Evolutionary conservation across 495 filamentous ascomycete species (phyloP), one percentile per base, ranked within the genome.

Genomic region (Talaromyces nanjingensis): DNA sequence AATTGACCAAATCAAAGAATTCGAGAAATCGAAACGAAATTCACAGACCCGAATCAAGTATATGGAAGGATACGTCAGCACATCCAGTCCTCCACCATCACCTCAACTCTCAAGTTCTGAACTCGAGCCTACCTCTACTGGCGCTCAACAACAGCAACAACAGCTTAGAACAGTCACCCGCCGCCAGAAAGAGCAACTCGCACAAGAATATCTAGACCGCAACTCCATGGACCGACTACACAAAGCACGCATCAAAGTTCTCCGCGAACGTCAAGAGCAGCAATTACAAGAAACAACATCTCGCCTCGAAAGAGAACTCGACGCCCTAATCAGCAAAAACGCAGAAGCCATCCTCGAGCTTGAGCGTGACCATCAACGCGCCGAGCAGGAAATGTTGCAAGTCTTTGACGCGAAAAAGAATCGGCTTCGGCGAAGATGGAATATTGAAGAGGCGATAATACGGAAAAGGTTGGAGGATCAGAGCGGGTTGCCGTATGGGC

Each of bases 31-130:
- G 9, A 81, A 81, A 63, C 74, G 78, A 59, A 87, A 85, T 65
- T 85, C 89, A 4, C 74, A 81, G n/a, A 86, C 89, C 18, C 86
- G 87, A 47, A 83, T 92, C 37, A 85, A 85, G 68, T 83, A 92
- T 64, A 91, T 92, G 89, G 89, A 91, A 70, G 87, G 86, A 3
- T 92, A 91, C 68, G 89, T 89, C 72, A 80, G 83, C 64, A 87
- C 83, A 57, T 76, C 81, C 3, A 82, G 79, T 57, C 78, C 78
- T 4, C 73, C 74, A 24, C 68, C 69, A 18, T 75, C 73, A 5
- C 72, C 75, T 49, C 42, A 24, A 16, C 37, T 60, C 47, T 61
- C 56, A 22, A 63, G 68, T 2, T 75, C 77, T 6, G 66, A 70
- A 34, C 69, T 69, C 7, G 70, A 64, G 18, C 59, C 70, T 25